Evolutionary conservation across 805 yeast species (phyloP).

Genomic region (Wickerhamomyces queroliae): DNA sequence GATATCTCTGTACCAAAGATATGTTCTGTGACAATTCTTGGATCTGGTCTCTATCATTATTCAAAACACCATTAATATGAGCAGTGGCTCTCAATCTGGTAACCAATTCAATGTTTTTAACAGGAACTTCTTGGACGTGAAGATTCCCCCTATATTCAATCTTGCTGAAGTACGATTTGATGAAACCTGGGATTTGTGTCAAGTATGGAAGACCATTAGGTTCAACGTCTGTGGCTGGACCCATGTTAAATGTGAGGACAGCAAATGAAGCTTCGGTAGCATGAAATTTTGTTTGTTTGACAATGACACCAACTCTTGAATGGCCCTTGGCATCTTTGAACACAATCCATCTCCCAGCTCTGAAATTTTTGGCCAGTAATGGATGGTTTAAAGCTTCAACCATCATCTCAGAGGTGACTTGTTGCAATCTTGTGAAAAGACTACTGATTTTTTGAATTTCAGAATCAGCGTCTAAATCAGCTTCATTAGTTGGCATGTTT

Average conservation of each 20-base stretch:
- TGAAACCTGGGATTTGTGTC: conserved; percentile 22
- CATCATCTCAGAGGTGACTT: conserved; percentile 39
- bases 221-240: conserved; percentile 23
- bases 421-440: conserved; percentile 39
- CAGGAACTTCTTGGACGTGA: conserved; percentile 32
- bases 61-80: conserved; percentile 6
- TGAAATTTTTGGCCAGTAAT: conserved; percentile 40
- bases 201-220: conserved; percentile 31
- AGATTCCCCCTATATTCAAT: conserved; percentile 26
- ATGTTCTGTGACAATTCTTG: conserved; percentile 32
- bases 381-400: conserved; percentile 42
- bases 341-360: conserved; percentile 51
- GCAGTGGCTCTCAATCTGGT: conserved; percentile 25
- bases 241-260: conserved; percentile 41
- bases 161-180: conserved; percentile 18
- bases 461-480: conserved; percentile 30
- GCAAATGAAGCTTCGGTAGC: conserved; percentile 19
- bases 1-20: conserved; percentile 28
- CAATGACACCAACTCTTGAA: conserved; percentile 47
- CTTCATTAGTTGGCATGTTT: conserved; percentile 27
- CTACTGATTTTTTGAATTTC: conserved; percentile 42
- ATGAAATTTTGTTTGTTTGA: conserved; percentile 29
- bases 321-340: conserved; percentile 42
- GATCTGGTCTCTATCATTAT: conserved; percentile 24
- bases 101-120: conserved; percentile 37